A percentile compares a stretch with the other conserved stretches of the same genome.
Evolutionary conservation across 73 alveolate species (phyloP).

Genomic region (Urostyla sp.): DNA sequence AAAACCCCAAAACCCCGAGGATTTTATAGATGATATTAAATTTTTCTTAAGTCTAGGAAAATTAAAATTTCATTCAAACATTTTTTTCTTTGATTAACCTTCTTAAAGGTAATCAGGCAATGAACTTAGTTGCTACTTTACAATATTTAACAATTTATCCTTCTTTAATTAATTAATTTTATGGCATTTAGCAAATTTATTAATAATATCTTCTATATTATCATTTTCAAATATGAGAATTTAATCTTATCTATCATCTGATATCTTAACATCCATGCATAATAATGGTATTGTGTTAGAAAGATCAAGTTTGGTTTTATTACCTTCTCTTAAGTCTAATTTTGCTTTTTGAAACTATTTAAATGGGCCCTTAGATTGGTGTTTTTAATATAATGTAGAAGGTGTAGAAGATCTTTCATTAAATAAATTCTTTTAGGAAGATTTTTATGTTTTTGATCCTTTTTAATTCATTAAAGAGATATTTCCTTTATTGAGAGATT

Average conservation of each 20-base stretch:
- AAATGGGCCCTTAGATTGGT: not conserved
- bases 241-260: slow-evolving; percentile 13
- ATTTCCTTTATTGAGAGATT: not conserved
- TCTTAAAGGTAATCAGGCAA: no score
- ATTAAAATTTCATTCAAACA: no score
- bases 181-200: not conserved
- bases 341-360: no score
- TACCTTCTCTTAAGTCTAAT: not conserved
- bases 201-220: not conserved
- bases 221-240: slow-evolving; percentile 17
- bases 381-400: not conserved
- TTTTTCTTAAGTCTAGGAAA: no score
- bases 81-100: no score
- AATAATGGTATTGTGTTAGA: not conserved
- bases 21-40: no score
- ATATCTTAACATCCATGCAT: slow-evolving; percentile 27
- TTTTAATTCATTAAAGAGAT: not conserved
- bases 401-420: not conserved
- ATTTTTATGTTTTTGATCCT: not conserved
- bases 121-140: no score
- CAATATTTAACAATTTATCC: no score
- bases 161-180: no score
- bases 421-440: not conserved
- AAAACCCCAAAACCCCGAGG: no score
- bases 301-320: not conserved